These are phyloP conservation scores for Phaseolus coccineus DNA, from an alignment of 331 rosid genomes.

Conservation along the genomic window DNA sequence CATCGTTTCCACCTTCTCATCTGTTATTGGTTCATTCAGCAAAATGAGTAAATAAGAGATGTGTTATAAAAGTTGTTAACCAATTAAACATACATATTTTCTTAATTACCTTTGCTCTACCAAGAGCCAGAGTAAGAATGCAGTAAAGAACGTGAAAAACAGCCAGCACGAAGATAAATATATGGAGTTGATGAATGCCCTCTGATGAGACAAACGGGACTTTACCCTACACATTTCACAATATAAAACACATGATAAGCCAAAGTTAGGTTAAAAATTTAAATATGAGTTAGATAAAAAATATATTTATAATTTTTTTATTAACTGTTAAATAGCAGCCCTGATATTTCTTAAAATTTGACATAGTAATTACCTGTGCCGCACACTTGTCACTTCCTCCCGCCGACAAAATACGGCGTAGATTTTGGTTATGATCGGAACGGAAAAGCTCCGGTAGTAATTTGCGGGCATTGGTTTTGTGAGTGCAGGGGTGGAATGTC, in stretches of 20 bases:
- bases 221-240: not conserved
- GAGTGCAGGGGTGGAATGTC: not conserved
- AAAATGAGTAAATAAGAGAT: not conserved
- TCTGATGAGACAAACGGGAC: constrained; percentile 9
- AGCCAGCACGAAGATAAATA: constrained; percentile 85
- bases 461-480: not conserved
- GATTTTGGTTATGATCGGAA: not conserved
- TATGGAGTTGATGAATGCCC: constrained; percentile 81
- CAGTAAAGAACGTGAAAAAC: constrained; percentile 78
- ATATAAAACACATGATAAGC: not conserved
- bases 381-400: constrained; percentile 12
- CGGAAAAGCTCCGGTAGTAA: not conserved
- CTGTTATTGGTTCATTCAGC: not conserved
- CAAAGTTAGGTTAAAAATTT: not conserved
- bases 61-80: not conserved
- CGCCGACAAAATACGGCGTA: not conserved
- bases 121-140: constrained; percentile 55
- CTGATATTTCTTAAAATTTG: no score
- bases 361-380: not conserved
- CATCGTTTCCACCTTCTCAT: constrained; percentile 29
- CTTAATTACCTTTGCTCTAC: constrained; percentile 1
- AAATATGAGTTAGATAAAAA: no score
- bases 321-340: no score
- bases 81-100: not conserved
- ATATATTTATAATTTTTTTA: no score